Percentiles rank a stretch among this genome's conserved stretches.
Conservation (phyloP, 2,329 filamentous ascomycete genomes). For the Colletotrichum horii region DNA sequence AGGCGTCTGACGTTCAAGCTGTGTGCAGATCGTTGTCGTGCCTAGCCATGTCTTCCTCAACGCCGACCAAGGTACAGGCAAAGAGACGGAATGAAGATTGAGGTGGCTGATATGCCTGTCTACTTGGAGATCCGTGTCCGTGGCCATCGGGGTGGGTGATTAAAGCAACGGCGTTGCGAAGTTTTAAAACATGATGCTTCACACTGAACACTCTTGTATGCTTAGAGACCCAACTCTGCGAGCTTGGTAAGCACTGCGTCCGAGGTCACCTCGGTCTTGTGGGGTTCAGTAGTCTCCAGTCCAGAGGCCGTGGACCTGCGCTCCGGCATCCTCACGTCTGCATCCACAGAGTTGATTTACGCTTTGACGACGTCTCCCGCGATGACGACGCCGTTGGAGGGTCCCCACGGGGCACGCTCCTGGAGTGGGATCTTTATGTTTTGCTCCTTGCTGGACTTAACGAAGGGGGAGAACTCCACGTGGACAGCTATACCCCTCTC, state of each 20-base stretch:
- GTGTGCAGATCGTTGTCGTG: background rate
- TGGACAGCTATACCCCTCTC: background rate
- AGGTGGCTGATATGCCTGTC: background rate
- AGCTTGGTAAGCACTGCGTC: background rate
- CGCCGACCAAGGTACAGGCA: background rate
- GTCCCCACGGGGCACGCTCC: background rate
- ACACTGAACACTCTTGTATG: background rate
- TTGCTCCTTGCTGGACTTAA: background rate
- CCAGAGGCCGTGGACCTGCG: background rate
- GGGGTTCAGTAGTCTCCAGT: background rate
- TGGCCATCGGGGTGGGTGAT: background rate
- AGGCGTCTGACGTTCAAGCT: background rate
- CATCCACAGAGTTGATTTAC: background rate
- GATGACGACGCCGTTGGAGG: background rate
- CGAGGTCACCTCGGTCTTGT: background rate
- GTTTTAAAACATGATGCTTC: background rate
- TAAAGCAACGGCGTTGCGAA: background rate
- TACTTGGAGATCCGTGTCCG: background rate
- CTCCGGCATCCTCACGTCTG: background rate
- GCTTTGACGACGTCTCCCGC: background rate
- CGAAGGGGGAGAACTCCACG: background rate
- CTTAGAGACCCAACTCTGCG: background rate
- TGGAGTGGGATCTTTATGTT: background rate
- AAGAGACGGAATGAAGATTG: background rate
- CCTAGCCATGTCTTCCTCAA: background rate